A percentile compares a stretch with the other conserved stretches of the same genome.
Evolutionary conservation across 768 basidiomycete genomes (phyloP).

Genomic region (Pleurotus salmoneostramineus): DNA sequence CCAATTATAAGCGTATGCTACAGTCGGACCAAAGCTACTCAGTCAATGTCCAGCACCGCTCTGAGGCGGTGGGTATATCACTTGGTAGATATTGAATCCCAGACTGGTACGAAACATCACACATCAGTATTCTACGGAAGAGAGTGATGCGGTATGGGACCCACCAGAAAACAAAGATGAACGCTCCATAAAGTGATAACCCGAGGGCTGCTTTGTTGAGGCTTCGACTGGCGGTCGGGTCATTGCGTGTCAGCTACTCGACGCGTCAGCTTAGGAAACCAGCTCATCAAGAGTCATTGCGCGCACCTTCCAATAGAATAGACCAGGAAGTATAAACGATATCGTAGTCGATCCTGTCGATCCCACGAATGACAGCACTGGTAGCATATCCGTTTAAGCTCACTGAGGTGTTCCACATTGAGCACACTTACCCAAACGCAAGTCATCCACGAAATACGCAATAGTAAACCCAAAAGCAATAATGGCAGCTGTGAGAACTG

Average conservation of each 20-base stretch:
- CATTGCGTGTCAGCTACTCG: constrained; percentile 63
- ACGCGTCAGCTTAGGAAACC: constrained; percentile 3
- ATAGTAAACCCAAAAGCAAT: constrained; percentile 62
- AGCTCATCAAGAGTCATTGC: background rate
- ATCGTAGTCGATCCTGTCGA: constrained; percentile 96
- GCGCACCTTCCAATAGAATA: constrained; percentile 87
- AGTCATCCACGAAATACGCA: constrained; percentile 74
- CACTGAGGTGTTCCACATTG: background rate
- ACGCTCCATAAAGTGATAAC: constrained; percentile 70
- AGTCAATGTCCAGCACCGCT: constrained; percentile 17
- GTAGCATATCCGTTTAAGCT: background rate
- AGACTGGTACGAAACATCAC: constrained; percentile 40
- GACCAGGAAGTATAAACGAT: constrained; percentile 91
- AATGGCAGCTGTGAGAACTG: constrained; percentile 64
- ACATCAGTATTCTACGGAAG: no score
- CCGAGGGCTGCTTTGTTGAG: constrained; percentile 59
- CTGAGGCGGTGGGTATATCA: constrained; percentile 31
- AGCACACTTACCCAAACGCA: constrained; percentile 62
- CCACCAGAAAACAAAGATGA: constrained; percentile 86
- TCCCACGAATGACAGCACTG: constrained; percentile 94
- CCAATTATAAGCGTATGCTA: background rate
- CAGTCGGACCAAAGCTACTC: background rate
- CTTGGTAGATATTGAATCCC: constrained; percentile 74
- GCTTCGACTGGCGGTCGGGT: constrained; percentile 45
- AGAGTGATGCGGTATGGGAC: background rate